phyloP scores from a whole-genome alignment of 331 rosid species.

The Acacia pycnantha region DNA sequence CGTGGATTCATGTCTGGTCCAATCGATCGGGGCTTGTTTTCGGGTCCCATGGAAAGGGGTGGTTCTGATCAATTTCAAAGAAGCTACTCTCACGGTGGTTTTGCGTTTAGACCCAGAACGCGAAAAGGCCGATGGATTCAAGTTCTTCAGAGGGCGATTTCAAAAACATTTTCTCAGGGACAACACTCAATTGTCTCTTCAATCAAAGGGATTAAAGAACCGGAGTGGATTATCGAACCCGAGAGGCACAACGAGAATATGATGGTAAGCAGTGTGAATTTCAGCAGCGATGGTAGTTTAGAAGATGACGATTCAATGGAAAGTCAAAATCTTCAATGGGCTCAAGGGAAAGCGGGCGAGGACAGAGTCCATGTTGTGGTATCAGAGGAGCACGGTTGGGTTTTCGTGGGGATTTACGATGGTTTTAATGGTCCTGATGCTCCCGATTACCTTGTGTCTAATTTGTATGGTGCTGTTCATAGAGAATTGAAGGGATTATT shows the following conservation, averaged over 20 bases:
- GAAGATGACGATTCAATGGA: constrained; percentile 79
- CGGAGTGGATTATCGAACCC: constrained; percentile 60
- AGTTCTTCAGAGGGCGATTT: constrained; percentile 46
- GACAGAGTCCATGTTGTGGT: constrained; percentile 96
- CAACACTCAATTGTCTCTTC: constrained; percentile 60
- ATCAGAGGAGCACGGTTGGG: constrained; percentile 36
- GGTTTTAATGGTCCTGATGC: constrained; percentile 96
- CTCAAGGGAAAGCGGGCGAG: constrained; percentile 99
- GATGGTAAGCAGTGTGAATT: constrained; percentile 73
- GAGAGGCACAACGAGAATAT: constrained; percentile 80
- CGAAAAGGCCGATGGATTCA: constrained; percentile 46
- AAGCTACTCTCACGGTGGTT: constrained; percentile 49
- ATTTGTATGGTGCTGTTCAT: constrained; percentile 69
- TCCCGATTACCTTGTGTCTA: constrained; percentile 78
- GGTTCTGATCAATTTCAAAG: constrained; percentile 47
- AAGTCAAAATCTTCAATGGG: constrained; percentile 97
- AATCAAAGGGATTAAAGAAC: constrained; percentile 60
- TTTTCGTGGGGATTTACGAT: constrained; percentile 90
- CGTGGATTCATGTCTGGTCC: constrained; percentile 82
- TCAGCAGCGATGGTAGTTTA: constrained; percentile 91
- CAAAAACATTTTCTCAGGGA: constrained; percentile 59
- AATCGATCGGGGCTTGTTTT: constrained; percentile 38
- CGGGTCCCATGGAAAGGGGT: constrained; percentile 62
- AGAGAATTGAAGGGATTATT: constrained; percentile 80
- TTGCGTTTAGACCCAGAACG: constrained; percentile 44